These are phyloP conservation scores for Phaffomyces thermotolerans DNA, from an alignment of 805 yeast genomes.

Conservation along the genomic window DNA sequence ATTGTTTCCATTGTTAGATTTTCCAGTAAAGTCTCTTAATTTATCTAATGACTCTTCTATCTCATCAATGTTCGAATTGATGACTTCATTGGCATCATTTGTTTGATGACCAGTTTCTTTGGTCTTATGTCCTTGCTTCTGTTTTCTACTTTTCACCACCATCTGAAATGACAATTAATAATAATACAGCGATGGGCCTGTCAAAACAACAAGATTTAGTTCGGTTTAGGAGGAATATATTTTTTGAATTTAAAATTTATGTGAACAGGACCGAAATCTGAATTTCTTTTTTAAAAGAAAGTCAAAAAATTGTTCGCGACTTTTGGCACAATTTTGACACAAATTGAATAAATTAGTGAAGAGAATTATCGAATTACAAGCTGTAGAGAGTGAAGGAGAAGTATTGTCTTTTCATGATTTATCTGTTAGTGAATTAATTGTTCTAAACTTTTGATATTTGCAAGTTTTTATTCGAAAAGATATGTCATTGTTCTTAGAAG, in stretches of 20 bases:
- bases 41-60: slow-evolving; percentile 13
- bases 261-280: too few relatives aligned
- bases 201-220: too few relatives aligned
- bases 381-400: too few relatives aligned
- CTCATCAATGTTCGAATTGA: slow-evolving; percentile 12
- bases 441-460: too few relatives aligned
- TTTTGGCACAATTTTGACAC: slow-evolving; percentile 2
- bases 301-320: not conserved
- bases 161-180: not conserved
- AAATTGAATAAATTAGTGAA: not conserved
- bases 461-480: not conserved
- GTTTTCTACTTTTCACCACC: not conserved
- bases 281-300: not conserved
- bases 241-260: too few relatives aligned
- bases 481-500: too few relatives aligned
- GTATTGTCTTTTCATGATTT: not conserved
- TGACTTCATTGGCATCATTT: slow-evolving; percentile 4
- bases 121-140: not conserved
- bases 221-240: too few relatives aligned
- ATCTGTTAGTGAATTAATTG: too few relatives aligned
- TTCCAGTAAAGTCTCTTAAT: slow-evolving; percentile 9
- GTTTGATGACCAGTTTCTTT: not conserved
- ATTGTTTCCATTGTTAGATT: not conserved
- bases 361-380: too few relatives aligned
- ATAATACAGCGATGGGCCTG: too few relatives aligned